These are phyloP conservation scores for Albatrellus sp. DNA, from an alignment of 1,284 basidiomycete species.

Conservation along the genomic window DNA sequence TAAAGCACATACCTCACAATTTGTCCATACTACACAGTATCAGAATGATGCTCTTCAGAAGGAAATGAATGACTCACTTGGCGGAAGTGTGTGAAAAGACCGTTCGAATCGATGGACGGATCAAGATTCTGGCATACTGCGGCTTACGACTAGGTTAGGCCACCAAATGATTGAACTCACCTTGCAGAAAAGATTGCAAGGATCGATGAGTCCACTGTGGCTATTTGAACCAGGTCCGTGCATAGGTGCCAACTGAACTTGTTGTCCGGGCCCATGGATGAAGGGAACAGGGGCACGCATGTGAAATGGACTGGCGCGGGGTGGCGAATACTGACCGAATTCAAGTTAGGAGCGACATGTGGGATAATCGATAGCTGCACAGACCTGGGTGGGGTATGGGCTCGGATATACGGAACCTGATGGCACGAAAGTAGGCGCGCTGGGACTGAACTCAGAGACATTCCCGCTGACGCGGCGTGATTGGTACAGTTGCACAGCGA, in stretches of 20 bases:
- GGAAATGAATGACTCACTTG: slow-evolving; percentile 33
- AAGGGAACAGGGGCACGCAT: slow-evolving; percentile 32
- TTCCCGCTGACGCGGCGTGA: slow-evolving; percentile 41
- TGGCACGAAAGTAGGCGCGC: slow-evolving; percentile 65
- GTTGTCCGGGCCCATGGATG: slow-evolving; percentile 80
- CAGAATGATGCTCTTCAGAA: slow-evolving; percentile 2
- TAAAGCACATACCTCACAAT: slow-evolving; percentile 60
- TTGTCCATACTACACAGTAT: slow-evolving; percentile 52
- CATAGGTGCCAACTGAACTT: slow-evolving; percentile 71
- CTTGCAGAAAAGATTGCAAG: slow-evolving; percentile 86
- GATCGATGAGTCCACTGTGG: slow-evolving; percentile 80
- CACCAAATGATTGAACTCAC: slow-evolving; percentile 23
- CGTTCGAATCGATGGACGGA: slow-evolving; percentile 73
- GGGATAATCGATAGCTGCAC: background rate
- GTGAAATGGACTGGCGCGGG: slow-evolving; percentile 29
- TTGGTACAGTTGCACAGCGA: slow-evolving; percentile 68
- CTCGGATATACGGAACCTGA: slow-evolving; percentile 40
- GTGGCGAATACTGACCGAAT: slow-evolving; percentile 49
- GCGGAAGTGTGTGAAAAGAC: slow-evolving; percentile 71
- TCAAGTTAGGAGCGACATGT: background rate
- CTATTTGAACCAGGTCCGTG: slow-evolving; percentile 63
- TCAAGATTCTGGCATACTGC: slow-evolving; percentile 58
- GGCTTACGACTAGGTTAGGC: slow-evolving; percentile 7
- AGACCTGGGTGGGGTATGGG: slow-evolving; percentile 16
- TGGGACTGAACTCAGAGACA: slow-evolving; percentile 54